Conservation (phyloP, 768 basidiomycete species). For the Kwoniella sp. region DNA sequence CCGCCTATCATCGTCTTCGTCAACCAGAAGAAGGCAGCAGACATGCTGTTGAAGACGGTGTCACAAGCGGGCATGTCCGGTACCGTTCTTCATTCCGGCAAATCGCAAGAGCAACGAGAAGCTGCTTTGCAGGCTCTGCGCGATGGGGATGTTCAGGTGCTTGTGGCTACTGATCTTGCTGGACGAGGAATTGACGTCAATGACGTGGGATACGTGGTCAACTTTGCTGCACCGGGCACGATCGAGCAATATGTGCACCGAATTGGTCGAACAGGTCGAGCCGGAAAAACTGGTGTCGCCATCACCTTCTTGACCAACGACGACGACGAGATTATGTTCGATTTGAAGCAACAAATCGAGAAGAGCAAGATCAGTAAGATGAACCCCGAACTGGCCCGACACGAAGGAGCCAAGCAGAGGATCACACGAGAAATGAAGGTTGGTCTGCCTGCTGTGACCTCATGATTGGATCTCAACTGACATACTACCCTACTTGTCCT, state of each 20-base stretch:
- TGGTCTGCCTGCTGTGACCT: too few relatives aligned
- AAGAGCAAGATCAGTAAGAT: constrained; percentile 93
- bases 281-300: constrained; percentile 87
- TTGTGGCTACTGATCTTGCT: constrained; percentile 96
- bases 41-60: constrained; percentile 94
- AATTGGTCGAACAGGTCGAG: constrained; percentile 97
- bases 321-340: constrained; percentile 94
- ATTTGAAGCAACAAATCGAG: constrained; percentile 92
- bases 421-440: constrained; percentile 90
- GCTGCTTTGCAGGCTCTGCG: constrained; percentile 83
- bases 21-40: constrained; percentile 99
- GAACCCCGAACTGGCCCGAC: constrained; percentile 80
- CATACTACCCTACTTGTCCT: background rate
- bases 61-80: constrained; percentile 83
- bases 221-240: constrained; percentile 94
- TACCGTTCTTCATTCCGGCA: constrained; percentile 92
- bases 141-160: constrained; percentile 78
- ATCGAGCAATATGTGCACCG: constrained; percentile 84
- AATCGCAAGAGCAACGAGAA: constrained; percentile 96
- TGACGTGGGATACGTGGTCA: constrained; percentile 87
- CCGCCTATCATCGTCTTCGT: constrained; percentile 98
- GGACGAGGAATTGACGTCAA: constrained; percentile 99
- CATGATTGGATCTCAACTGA: background rate
- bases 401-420: constrained; percentile 87
- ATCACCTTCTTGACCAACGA: constrained; percentile 96